Evolutionary conservation across 1,139 yeast species (phyloP).

Genomic region (Hyphopichia wangnamkhiaoensis): DNA sequence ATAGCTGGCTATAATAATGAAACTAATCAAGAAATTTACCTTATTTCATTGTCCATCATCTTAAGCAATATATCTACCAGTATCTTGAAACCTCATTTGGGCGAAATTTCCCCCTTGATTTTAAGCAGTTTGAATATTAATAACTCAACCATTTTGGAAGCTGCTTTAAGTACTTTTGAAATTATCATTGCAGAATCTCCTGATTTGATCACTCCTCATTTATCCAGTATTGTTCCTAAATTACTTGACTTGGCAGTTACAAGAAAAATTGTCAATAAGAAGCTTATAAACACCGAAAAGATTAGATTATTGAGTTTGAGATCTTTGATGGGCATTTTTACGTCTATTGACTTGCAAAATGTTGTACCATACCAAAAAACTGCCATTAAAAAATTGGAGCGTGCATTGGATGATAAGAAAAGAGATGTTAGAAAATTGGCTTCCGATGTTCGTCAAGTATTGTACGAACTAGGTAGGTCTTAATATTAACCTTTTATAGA

Average conservation of each 20-base stretch:
- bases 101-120: conserved; percentile 67
- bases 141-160: conserved; percentile 51
- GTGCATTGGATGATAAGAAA: conserved; percentile 70
- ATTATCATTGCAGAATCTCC: conserved; percentile 56
- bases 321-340: conserved; percentile 53
- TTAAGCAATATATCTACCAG: conserved; percentile 64
- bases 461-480: conserved; percentile 51
- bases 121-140: conserved; percentile 61
- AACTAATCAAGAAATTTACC: conserved; percentile 38
- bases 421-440: conserved; percentile 75
- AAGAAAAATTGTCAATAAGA: conserved; percentile 21
- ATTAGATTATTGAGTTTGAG: conserved; percentile 61
- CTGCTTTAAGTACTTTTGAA: conserved; percentile 57
- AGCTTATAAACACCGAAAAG: conserved; percentile 29
- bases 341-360: conserved; percentile 35
- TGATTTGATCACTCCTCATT: conserved; percentile 50
- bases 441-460: conserved; percentile 76
- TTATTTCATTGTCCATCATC: conserved; percentile 67
- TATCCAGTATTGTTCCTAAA: conserved; percentile 58
- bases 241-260: conserved; percentile 41
- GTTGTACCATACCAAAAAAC: conserved; percentile 53
- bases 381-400: conserved; percentile 50
- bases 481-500: conserved; percentile 1
- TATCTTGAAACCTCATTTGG: conserved; percentile 62
- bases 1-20: conserved; percentile 32